Evolutionary conservation across 768 basidiomycete genomes (phyloP).

Genomic region (Tulasnella sp.): DNA sequence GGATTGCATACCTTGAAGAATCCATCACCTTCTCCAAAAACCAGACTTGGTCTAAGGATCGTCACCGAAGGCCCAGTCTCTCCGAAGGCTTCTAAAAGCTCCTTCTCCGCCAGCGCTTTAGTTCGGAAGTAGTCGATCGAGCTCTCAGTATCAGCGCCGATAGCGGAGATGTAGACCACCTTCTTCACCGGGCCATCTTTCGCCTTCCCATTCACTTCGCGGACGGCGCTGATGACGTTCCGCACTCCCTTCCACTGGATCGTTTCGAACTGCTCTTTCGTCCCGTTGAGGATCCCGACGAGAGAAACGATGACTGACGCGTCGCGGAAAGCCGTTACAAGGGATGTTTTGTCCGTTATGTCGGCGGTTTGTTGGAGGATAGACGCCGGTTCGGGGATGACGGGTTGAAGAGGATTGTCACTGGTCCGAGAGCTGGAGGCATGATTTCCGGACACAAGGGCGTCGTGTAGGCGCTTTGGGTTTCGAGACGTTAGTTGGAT

Average conservation of each 20-base stretch:
- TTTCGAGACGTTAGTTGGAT: slow-evolving; percentile 52
- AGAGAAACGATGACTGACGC: slow-evolving; percentile 54
- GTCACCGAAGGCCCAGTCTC: slow-evolving; percentile 46
- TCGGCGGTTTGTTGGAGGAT: slow-evolving; percentile 37
- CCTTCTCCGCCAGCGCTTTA: slow-evolving; percentile 50
- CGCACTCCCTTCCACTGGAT: slow-evolving; percentile 56
- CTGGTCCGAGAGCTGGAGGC: background rate
- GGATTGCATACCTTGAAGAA: slow-evolving; percentile 51
- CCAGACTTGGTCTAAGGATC: slow-evolving; percentile 56
- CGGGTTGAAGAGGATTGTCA: background rate
- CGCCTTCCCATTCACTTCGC: slow-evolving; percentile 30
- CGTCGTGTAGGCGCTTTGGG: slow-evolving; percentile 33
- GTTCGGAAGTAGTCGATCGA: slow-evolving; percentile 48
- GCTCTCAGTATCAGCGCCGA: slow-evolving; percentile 55
- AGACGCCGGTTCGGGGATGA: slow-evolving; percentile 27
- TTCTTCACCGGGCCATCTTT: slow-evolving; percentile 25
- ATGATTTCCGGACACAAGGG: slow-evolving; percentile 21
- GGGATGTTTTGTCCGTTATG: slow-evolving; percentile 40
- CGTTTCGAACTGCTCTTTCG: slow-evolving; percentile 41
- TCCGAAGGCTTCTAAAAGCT: slow-evolving; percentile 44
- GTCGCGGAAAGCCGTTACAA: slow-evolving; percentile 39
- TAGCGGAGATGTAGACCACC: slow-evolving; percentile 57
- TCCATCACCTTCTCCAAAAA: slow-evolving; percentile 66
- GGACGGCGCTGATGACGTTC: slow-evolving; percentile 48
- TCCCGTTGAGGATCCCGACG: slow-evolving; percentile 55